These are phyloP conservation scores for Paspalum vaginatum DNA, from an alignment of 176 grass and related monocot species.

Conservation along the genomic window DNA sequence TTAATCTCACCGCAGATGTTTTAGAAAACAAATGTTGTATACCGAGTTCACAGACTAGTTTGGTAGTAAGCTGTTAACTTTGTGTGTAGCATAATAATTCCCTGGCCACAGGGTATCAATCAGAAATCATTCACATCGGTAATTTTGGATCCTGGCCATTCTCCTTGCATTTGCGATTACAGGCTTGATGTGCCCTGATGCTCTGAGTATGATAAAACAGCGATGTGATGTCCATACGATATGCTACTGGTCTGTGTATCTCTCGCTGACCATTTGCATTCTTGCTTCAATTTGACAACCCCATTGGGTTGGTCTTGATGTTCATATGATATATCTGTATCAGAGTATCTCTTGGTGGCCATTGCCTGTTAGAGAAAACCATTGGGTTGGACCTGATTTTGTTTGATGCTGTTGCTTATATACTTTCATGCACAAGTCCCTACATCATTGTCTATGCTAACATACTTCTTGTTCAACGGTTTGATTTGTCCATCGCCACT, in stretches of 20 bases:
- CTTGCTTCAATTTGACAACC: background rate
- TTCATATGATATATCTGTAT: background rate
- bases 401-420: background rate
- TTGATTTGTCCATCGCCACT: background rate
- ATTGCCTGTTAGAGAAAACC: background rate
- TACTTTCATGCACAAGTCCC: background rate
- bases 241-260: background rate
- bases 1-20: background rate
- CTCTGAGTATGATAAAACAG: background rate
- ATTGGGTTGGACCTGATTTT: background rate
- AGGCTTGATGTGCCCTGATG: background rate
- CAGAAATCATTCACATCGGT: background rate
- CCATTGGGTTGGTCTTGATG: background rate
- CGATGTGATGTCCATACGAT: background rate
- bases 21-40: background rate
- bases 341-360: background rate
- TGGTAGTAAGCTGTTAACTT: background rate
- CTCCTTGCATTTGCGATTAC: background rate
- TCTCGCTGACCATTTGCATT: background rate
- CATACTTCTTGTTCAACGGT: constrained; percentile 1
- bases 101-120: background rate
- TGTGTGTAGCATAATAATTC: background rate
- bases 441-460: no score
- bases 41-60: background rate
- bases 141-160: background rate